Base-by-base conservation (phyloP, 179 eudicot genomes). In the Beta corolliflora region DNA sequence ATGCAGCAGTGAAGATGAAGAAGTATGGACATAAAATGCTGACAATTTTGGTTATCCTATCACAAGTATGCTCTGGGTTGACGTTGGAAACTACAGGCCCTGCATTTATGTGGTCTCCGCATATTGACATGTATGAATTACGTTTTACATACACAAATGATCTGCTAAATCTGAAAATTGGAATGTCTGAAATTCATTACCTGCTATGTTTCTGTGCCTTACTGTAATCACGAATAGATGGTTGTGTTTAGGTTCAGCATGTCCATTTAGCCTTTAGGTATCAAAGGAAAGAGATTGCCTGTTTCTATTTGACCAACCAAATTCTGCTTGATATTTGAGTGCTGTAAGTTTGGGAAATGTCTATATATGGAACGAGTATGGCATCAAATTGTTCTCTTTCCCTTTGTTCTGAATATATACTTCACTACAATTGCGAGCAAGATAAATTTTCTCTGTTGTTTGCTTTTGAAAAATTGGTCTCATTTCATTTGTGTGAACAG, bases 91-190 rank as follows among this genome's bases (percentile, higher is more conserved):
- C 86, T n/a, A 87, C 88, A 23, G 85, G 77, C 74, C 86, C 92
- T 56, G 88, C 92, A 5, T 82, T 89, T 72, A 73, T 89, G 80
- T 89, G 92, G 92, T 89, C 92, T 68, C 79, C 86, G 65, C 80
- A 86, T 69, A 79, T 84, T 21, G 71, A 89, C 44, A 85, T 82
- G 92, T 89, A 87, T 58, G 87, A 18, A 19, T 60, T 41, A 50
- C 69, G 46, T 61, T 41, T 61, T 44, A 52, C 3, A 9, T 25
- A 16, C 50, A 16, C 14, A 3, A 19, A 21, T 56, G 46, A 36
- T 75, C 7, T 75, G 7, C 6, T 6, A 2, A 29, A 54, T 73
- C 4, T 16, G 63, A 73, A 55, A 4, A 3, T 53, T 73, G 53
- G 10, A 75, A 56, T 16, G 61, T 73, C 23, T 16, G 25, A 31